Conservation (phyloP, 2,329 filamentous ascomycete species). For the Neopestalotiopsis rosae region DNA sequence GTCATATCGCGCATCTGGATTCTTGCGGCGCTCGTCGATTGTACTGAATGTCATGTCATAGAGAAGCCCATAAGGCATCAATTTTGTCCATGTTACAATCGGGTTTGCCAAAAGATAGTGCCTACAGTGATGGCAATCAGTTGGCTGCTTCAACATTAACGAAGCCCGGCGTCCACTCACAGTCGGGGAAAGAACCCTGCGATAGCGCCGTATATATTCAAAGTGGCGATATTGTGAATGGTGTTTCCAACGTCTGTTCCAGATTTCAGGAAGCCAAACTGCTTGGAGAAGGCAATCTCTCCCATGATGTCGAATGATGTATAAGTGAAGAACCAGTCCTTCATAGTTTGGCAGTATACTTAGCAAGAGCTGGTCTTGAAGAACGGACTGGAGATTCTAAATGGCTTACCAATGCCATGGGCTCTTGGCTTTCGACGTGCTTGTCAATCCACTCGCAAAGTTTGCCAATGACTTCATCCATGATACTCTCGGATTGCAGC, state of each 20-base stretch:
- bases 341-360: too few relatives aligned
- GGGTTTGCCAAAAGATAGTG: constrained; percentile 23
- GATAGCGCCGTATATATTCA: constrained; percentile 16
- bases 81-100: constrained; percentile 20
- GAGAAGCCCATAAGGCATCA: constrained; percentile 22
- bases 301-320: constrained; percentile 34
- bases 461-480: constrained; percentile 17
- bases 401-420: constrained; percentile 18
- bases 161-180: background rate
- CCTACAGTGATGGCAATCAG: too few relatives aligned
- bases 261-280: constrained; percentile 33
- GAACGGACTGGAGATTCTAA: too few relatives aligned
- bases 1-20: constrained; percentile 24
- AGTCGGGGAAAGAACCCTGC: constrained; percentile 14
- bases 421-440: constrained; percentile 6
- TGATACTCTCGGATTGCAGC: constrained; percentile 17
- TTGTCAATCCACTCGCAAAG: constrained; percentile 19
- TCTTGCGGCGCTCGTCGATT: constrained; percentile 19
- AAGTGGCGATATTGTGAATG: constrained; percentile 23
- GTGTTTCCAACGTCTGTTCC: constrained; percentile 30
- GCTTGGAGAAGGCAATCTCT: constrained; percentile 32
- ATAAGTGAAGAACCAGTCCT: constrained; percentile 22
- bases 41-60: constrained; percentile 16
- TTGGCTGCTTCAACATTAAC: too few relatives aligned
- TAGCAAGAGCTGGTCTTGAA: background rate